Base-by-base conservation (phyloP, 805 yeast genomes). In the Ogataea neopini region DNA sequence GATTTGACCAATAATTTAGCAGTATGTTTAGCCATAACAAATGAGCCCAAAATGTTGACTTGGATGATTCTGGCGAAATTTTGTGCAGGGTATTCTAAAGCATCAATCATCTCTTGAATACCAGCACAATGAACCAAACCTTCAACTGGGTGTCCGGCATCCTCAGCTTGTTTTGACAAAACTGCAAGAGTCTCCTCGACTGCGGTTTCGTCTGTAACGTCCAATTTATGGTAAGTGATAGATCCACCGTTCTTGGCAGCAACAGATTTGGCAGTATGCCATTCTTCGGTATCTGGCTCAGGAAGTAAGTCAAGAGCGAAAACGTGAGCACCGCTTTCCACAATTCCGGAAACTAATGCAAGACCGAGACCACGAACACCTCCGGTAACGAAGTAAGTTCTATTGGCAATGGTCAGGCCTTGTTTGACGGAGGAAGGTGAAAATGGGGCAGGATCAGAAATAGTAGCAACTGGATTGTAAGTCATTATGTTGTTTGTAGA, bases 341-440 rank as follows among this genome's bases (percentile, higher is more conserved):
- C 39, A n/a, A 52, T 39, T n/a, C 50, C 53, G 1, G 52, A 35
- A 17, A 48, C 43, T 13, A 52, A 36, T 9, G 50, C 14, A 17
- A 52, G 39, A 9, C 56, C 56, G 17, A 52, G 40, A 7, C 56
- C 56, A 18, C 56, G 43, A 11, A 49, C 56, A 19, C 56, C 56
- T 6, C 56, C 56, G n/a, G 56, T 52, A 39, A 52, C 56, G 34
- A 52, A 47, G 40, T 39, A 52, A 20, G 56, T 40, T 43, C 53
- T 45, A 43, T 40, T 40, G 14, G 33, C 41, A 29, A 52, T 45
- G n/a, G 45, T 30, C 28, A 52, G 20, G 6, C 53, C 53, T 1
- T 43, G 48, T 23, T 43, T 49, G 19, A 52, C 52, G 19, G 56
- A 52, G 9, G 45, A 23, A 17, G 56, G 56, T 4, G 56, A 41